These are phyloP conservation scores for Dendrobium catenatum DNA, from an alignment of 106 monocot species.

Conservation along the genomic window DNA sequence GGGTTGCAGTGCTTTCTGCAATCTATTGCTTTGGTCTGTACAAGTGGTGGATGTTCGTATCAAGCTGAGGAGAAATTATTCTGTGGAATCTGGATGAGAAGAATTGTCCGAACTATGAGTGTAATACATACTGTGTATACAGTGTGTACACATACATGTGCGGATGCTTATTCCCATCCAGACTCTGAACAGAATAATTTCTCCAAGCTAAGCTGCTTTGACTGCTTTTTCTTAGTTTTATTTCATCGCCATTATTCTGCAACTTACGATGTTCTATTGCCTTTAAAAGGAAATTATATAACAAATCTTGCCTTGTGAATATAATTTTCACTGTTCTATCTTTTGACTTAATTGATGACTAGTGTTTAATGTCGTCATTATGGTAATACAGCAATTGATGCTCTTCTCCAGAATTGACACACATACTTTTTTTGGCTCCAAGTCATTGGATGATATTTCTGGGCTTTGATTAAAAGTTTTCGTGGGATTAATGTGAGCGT, in stretches of 20 bases:
- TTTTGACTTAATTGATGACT: too few species aligned
- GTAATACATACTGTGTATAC: too few species aligned
- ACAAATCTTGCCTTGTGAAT: neutral
- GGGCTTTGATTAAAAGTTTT: neutral
- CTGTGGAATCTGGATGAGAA: too few species aligned
- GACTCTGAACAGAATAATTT: too few species aligned
- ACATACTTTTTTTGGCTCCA: neutral
- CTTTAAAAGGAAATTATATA: neutral
- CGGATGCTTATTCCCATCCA: too few species aligned
- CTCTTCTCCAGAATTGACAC: neutral
- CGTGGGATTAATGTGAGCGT: neutral
- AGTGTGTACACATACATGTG: too few species aligned
- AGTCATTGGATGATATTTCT: neutral
- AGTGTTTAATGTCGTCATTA: neutral
- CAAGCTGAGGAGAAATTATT: slow-evolving; percentile 19
- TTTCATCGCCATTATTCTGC: neutral
- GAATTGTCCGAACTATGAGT: too few species aligned
- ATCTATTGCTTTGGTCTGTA: slow-evolving; percentile 50
- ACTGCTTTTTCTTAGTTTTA: neutral
- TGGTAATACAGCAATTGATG: neutral
- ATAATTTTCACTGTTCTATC: too few species aligned
- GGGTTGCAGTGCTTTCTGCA: slow-evolving; percentile 36
- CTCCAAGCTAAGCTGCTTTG: neutral
- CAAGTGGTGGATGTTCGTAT: slow-evolving; percentile 59
- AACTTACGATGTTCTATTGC: neutral